Percentiles rank a stretch among this genome's conserved stretches.
Evolutionary conservation across 1,139 yeast genomes (phyloP).

Genomic region (Yamadazyma triangularis): DNA sequence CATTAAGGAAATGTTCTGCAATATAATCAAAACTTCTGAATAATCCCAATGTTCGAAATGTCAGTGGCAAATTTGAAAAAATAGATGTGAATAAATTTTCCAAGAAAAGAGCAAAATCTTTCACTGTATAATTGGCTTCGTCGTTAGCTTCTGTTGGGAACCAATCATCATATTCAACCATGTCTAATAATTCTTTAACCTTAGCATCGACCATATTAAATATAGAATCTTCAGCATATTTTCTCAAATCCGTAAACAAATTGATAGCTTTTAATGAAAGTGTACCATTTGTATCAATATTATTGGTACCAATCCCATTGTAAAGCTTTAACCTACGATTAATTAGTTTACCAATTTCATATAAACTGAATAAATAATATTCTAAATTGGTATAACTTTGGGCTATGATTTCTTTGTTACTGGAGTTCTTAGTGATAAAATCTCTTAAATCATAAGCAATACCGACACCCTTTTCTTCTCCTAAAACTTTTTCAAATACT

Average conservation of each 20-base stretch:
- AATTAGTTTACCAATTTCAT: conserved; percentile 49
- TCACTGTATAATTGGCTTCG: conserved; percentile 72
- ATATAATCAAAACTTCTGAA: conserved; percentile 85
- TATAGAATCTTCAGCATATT: conserved; percentile 74
- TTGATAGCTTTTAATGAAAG: conserved; percentile 40
- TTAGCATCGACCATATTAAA: conserved; percentile 78
- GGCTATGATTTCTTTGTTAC: conserved; percentile 84
- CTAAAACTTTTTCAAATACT: conserved; percentile 66
- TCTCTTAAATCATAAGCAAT: conserved; percentile 64
- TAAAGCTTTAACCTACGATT: conserved; percentile 42
- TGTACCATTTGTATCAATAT: conserved; percentile 35
- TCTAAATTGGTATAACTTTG: conserved; percentile 87
- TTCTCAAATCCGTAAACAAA: conserved; percentile 58
- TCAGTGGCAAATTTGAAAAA: conserved; percentile 75
- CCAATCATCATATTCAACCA: conserved; percentile 83
- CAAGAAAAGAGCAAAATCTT: conserved; percentile 84
- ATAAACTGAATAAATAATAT: conserved; percentile 64
- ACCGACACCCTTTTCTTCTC: conserved; percentile 45
- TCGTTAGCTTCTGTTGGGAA: conserved; percentile 40
- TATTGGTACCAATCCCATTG: conserved; percentile 50
- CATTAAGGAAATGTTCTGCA: conserved; percentile 62
- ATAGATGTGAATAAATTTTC: conserved; percentile 85
- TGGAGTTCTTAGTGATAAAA: conserved; percentile 55
- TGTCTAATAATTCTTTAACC: conserved; percentile 74
- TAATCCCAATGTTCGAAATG: conserved; percentile 73